A percentile compares a stretch with the other conserved stretches of the same genome.
Evolutionary conservation across 495 filamentous ascomycete species (phyloP).

Genomic region (Penicillium lividum): DNA sequence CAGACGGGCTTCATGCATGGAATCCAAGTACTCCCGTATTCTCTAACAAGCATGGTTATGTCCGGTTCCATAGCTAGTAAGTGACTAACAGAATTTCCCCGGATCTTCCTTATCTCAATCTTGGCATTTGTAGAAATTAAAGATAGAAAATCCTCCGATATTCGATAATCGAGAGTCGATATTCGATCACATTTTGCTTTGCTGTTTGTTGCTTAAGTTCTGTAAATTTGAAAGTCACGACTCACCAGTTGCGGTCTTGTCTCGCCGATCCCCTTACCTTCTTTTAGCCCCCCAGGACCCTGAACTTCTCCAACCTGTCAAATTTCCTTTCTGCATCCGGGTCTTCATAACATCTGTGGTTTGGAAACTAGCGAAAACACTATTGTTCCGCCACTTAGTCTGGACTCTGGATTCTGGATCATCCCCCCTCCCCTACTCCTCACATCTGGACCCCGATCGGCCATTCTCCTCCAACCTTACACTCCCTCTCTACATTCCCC

Average conservation of each 20-base stretch:
- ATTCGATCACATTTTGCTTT: too few relatives aligned
- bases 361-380: slow-evolving; percentile 17
- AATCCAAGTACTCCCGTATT: too few relatives aligned
- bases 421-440: slow-evolving; percentile 17
- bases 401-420: background rate
- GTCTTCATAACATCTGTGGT: background rate
- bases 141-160: background rate
- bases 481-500: slow-evolving; percentile 10
- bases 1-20: background rate
- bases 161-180: too few relatives aligned
- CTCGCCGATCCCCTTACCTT: slow-evolving; percentile 19
- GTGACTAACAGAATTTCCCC: slow-evolving; percentile 16
- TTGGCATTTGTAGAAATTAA: background rate
- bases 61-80: too few relatives aligned
- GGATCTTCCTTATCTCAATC: slow-evolving; percentile 17
- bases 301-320: slow-evolving; percentile 3
- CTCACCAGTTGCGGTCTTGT: background rate
- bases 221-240: background rate
- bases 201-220: background rate
- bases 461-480: slow-evolving; percentile 8
- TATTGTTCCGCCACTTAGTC: slow-evolving; percentile 24
- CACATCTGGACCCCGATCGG: slow-evolving; percentile 22
- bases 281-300: background rate
- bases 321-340: background rate
- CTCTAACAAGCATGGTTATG: too few relatives aligned